Percentiles rank a stretch among this genome's conserved stretches.
phyloP scores from a whole-genome alignment of 75 land plant species.

The Pseudotsuga menziesii region DNA sequence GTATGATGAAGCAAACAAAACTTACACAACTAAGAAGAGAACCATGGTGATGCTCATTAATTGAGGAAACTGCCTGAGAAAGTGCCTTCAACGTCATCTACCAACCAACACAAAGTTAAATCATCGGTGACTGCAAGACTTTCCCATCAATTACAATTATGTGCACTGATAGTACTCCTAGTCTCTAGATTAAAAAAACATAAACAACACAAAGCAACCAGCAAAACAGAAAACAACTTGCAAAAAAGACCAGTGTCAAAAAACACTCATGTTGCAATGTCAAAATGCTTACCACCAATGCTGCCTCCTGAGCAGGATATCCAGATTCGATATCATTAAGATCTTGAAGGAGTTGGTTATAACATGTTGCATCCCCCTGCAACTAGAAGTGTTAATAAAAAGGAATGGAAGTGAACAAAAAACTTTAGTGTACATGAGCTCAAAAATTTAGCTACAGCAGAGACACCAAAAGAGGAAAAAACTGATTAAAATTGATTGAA shows the following conservation, averaged over 20 bases:
- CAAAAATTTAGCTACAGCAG: no score
- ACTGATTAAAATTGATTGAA: no score
- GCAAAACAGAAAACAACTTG: neutral
- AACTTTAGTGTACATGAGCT: no score
- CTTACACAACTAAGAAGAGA: constrained; percentile 28
- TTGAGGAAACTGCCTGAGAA: constrained; percentile 51
- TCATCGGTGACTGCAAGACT: neutral
- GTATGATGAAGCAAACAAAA: neutral
- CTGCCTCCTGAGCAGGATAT: neutral
- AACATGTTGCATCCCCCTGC: constrained; percentile 9
- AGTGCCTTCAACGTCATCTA: constrained; percentile 59
- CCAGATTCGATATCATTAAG: neutral
- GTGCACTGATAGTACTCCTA: neutral
- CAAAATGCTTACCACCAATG: constrained; percentile 6
- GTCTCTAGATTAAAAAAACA: neutral
- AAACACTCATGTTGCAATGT: neutral
- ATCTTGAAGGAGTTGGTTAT: constrained; percentile 3
- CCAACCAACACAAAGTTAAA: neutral
- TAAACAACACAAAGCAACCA: neutral
- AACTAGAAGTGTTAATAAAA: neutral
- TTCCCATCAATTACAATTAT: neutral
- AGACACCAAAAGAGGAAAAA: no score
- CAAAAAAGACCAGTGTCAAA: neutral
- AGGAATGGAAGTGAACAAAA: no score
- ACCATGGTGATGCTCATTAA: constrained; percentile 46